Evolutionary conservation across 2,329 filamentous ascomycete species (phyloP).

Genomic region (Fusarium dlaminii): DNA sequence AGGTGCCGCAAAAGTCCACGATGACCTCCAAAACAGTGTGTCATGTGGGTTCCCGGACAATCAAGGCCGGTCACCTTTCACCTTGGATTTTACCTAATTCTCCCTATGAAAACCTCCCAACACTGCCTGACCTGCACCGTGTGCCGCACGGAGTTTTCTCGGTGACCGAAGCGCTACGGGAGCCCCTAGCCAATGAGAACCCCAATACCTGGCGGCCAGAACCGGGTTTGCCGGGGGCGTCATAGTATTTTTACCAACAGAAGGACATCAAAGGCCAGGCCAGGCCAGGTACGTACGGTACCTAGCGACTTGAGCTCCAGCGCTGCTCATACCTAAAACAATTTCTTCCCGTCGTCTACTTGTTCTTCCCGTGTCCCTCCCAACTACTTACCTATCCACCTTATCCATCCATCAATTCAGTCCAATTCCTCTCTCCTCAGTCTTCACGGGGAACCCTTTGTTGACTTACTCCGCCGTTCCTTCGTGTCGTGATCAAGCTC

Average conservation of each 20-base stretch:
- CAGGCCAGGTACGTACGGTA: slow-evolving; percentile 12
- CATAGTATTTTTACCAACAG: slow-evolving; percentile 42
- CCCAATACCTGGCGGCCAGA: slow-evolving; percentile 35
- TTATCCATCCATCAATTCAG: slow-evolving; percentile 16
- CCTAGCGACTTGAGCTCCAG: slow-evolving; percentile 33
- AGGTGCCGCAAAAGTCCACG: slow-evolving; percentile 20
- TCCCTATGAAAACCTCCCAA: slow-evolving; percentile 10
- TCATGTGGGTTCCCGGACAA: slow-evolving; percentile 25
- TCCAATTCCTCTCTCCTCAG: slow-evolving; percentile 35
- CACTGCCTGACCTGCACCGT: slow-evolving; percentile 36
- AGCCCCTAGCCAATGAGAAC: slow-evolving; percentile 32
- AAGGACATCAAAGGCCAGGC: slow-evolving; percentile 42
- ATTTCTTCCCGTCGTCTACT: slow-evolving; percentile 38
- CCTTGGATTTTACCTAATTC: slow-evolving; percentile 3
- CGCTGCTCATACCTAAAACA: slow-evolving; percentile 23
- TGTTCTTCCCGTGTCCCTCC: slow-evolving; percentile 24
- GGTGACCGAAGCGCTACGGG: slow-evolving; percentile 30
- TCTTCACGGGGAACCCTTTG: slow-evolving; percentile 27
- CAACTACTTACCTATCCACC: neutral
- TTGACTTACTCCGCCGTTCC: slow-evolving; percentile 62
- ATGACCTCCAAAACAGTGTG: slow-evolving; percentile 38
- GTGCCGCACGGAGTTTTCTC: slow-evolving; percentile 32
- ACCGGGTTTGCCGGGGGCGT: slow-evolving; percentile 45
- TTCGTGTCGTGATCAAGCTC: slow-evolving; percentile 49
- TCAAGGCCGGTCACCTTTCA: slow-evolving; percentile 29